Base-by-base conservation (phyloP, 352 stramenopile genomes). In the Globisporangium nodosum region DNA sequence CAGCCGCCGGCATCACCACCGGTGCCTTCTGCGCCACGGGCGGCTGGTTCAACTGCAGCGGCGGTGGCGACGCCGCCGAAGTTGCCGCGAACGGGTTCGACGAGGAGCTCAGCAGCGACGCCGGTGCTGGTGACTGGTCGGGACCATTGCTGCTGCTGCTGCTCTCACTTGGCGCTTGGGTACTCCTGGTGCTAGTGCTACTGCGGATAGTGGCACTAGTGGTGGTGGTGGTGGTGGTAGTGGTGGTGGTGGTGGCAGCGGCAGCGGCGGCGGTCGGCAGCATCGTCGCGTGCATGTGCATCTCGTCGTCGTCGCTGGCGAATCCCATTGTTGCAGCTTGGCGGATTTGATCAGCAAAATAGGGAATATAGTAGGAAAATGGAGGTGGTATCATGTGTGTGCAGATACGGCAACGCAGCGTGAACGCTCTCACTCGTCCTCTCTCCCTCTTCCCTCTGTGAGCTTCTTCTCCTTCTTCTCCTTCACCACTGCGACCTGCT, bases 221-320 rank as follows among this genome's bases (percentile, higher is more conserved):
- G 24, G 24, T 27, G 24, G 24, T 27, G 24, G 24, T 27, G 24
- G 24, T 27, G 24, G 21, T 24, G 21, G n/a, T 12, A 30, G 47
- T 27, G 24, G 24, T 27, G 24, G 24, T 27, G 24, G 24, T 27
- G 24, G 24, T 27, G 24, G 39, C 39, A 12, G 16, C 45, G 30
- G 15, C 49, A 8, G 48, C 31, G 35, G 51, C 46, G 6, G 24
- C 30, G 20, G 27, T 8, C 20, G 52, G 58, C 21, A 64, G 43
- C 58, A 59, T 52, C 52, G 58, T 59, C 8, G 58, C 58, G 52
- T 64, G 54, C 58, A 60, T 55, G 58, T 59, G 58, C 58, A 55
- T 37, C 21, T 63, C 58, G 43, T 64, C 58, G 24, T 64, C 58
- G 35, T 64, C 58, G 31, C 42, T 39, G 43, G 45, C 18, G 37